Evolutionary conservation across 1,284 basidiomycete species (phyloP), one percentile per base, ranked within the genome.

Genomic region (Thecaphora thlaspeos): DNA sequence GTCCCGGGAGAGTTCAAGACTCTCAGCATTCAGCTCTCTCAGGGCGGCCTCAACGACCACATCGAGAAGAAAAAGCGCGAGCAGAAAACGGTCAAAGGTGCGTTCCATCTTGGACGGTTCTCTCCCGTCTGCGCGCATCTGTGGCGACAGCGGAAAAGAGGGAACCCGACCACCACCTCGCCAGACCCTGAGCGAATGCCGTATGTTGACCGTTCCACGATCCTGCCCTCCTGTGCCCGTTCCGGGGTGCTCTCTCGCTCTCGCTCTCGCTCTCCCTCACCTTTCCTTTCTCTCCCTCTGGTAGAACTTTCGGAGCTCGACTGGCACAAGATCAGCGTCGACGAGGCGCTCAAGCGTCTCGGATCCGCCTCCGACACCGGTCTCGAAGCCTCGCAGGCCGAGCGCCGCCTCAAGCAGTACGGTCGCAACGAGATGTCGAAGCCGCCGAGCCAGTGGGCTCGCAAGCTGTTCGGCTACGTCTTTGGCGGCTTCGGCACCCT

Each of bases 401-500:
- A 80, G 38, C 80, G 84, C 24, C 80, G 83, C 32, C 74, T 82
- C 4, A 58, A 78, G 8, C 80, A 78, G 49, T 77, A 82, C 21
- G 83, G 82, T 12, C 81, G 79, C 65, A 84, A 84, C 60, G 67
- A 81, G 38, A 80, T 83, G 23, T 80, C 80, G 9, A 80, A 82
- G 4, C 81, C 82, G 22, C 80, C 81, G 15, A 82, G 79, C 26
- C 79, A 80, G 44, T 81, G 81, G 62, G 80, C 80, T 78, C 79
- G 80, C 70, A 84, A 83, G 71, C 72, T 79, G 0, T 73, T 83
- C 30, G 81, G 81, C 66, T 84, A 83, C 47, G 61, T 83, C 24
- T 84, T 84, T 39, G 83, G 83, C 22, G 83, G 82, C 1, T 84
- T 85, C 60, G 85, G 85, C 1, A 82, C 81, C 40, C 78, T 87